A percentile compares a stretch with the other conserved stretches of the same genome.
Evolutionary conservation across 495 filamentous ascomycete species (phyloP).

Genomic region (Penicillium cosmopolitanum): DNA sequence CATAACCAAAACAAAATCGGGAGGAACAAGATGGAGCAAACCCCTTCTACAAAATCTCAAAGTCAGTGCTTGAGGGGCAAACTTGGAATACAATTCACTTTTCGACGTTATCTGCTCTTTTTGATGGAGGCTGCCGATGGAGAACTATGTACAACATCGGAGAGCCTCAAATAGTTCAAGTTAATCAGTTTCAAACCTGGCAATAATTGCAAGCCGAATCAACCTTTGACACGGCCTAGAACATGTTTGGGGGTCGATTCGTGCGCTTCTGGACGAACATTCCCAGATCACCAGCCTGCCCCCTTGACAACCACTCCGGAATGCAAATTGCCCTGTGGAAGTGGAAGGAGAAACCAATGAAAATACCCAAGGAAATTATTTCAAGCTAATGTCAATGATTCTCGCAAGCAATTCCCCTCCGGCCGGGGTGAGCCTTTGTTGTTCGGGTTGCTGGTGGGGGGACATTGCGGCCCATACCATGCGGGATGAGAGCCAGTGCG

Average conservation of each 20-base stretch:
- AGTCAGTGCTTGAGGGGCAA: no score
- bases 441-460: background rate
- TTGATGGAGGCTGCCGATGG: no score
- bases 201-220: no score
- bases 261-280: conserved; percentile 14
- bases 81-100: no score
- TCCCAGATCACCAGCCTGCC: conserved; percentile 18
- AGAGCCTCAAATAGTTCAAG: no score
- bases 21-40: no score
- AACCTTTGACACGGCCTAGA: conserved; percentile 4
- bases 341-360: conserved; percentile 19
- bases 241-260: conserved; percentile 3
- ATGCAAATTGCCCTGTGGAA: conserved; percentile 19
- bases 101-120: no score
- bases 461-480: conserved; percentile 5
- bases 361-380: background rate
- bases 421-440: background rate
- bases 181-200: no score
- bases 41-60: no score
- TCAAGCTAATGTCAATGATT: background rate
- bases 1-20: no score
- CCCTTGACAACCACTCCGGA: conserved; percentile 33
- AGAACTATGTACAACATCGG: no score
- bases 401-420: background rate
- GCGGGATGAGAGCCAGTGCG: background rate